A percentile compares a stretch with the other conserved stretches of the same genome.
phyloP scores from a whole-genome alignment of 139 green algal species.

The Asterochloris sp. region DNA sequence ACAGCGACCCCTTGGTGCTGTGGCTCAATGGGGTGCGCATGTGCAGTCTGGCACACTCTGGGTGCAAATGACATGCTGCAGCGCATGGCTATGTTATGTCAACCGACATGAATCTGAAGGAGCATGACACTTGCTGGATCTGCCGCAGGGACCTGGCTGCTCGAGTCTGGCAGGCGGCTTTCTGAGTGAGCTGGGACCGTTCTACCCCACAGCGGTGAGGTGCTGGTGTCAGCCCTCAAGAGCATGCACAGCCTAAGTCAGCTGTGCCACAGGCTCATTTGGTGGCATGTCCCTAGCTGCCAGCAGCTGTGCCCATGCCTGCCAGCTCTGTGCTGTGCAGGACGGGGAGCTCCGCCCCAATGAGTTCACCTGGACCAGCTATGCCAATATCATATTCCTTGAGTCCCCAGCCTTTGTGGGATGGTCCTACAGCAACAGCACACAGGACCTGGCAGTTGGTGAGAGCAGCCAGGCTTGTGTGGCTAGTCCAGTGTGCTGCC shows the following conservation, averaged over 20 bases:
- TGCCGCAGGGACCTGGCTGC: conserved; percentile 77
- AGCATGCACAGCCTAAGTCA: neutral
- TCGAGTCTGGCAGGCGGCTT: conserved; percentile 79
- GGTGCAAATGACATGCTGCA: neutral
- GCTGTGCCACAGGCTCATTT: no score
- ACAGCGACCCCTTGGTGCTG: conserved; percentile 53
- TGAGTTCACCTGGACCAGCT: conserved; percentile 65
- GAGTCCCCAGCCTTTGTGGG: conserved; percentile 84
- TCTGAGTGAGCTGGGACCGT: conserved; percentile 81
- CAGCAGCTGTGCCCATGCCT: no score
- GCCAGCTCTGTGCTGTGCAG: neutral
- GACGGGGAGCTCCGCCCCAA: conserved; percentile 46
- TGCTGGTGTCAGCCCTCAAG: conserved; percentile 26
- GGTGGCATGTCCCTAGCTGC: no score
- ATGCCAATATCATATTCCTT: conserved; percentile 75
- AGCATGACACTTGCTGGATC: neutral
- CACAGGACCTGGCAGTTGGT: conserved; percentile 43
- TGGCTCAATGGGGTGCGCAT: conserved; percentile 63
- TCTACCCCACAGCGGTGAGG: conserved; percentile 47
- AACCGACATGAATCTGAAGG: neutral
- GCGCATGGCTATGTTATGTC: no score
- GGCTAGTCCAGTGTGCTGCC: neutral
- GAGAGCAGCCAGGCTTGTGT: neutral
- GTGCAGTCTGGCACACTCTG: neutral
- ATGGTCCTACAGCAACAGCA: conserved; percentile 74